These are phyloP conservation scores for Rhododendron simsii DNA, from an alignment of 148 eudicot species.

Conservation along the genomic window DNA sequence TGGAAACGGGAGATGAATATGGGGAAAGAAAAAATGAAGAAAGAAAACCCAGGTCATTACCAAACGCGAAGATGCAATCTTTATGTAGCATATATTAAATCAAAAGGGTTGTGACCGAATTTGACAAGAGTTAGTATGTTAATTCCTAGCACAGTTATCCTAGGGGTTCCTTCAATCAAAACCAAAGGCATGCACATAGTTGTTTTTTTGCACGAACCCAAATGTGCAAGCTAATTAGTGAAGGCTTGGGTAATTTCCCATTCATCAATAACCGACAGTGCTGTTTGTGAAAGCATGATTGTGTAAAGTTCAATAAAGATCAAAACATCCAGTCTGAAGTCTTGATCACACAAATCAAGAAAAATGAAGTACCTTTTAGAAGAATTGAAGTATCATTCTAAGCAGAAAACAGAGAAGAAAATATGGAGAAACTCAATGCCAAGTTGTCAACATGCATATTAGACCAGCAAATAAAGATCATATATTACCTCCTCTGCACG, in stretches of 20 bases:
- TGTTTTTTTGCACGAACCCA: not conserved
- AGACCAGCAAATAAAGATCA: not conserved
- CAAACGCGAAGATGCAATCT: not conserved
- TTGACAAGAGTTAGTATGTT: not conserved
- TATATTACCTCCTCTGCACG: conserved; percentile 21
- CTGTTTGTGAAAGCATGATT: not conserved
- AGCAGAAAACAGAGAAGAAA: not conserved
- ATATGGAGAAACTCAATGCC: not conserved
- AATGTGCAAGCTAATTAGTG: not conserved
- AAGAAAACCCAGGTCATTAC: not conserved
- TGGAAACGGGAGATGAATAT: not conserved
- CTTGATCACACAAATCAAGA: not conserved
- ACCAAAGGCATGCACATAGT: not conserved
- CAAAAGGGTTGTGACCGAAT: not conserved
- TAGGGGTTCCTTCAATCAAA: not conserved
- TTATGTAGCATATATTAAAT: not conserved
- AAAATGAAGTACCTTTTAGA: not conserved
- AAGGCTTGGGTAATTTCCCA: not conserved
- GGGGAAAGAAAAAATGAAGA: not conserved
- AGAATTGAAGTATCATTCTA: not conserved
- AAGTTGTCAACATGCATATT: not conserved
- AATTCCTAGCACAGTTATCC: not conserved
- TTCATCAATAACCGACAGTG: not conserved
- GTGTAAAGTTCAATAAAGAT: not conserved
- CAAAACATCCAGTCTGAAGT: not conserved